These are phyloP conservation scores for Aspergillus proliferans DNA, from an alignment of 2,329 filamentous ascomycete genomes.

Conservation along the genomic window DNA sequence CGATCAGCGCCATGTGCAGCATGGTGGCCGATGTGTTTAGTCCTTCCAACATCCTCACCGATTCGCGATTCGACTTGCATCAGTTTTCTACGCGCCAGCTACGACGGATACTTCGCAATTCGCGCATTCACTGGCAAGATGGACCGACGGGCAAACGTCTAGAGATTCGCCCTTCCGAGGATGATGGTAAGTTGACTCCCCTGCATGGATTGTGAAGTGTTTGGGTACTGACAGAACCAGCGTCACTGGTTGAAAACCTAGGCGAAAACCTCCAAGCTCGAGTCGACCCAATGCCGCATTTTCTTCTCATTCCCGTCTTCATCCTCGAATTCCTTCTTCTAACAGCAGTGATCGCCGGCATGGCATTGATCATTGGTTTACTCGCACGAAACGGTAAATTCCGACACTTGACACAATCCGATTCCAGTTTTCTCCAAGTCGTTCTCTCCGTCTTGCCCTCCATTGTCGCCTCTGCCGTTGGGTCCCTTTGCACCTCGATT, in stretches of 20 bases:
- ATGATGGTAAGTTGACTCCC: conserved; percentile 18
- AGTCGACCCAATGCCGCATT: conserved; percentile 28
- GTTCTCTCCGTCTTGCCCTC: conserved; percentile 27
- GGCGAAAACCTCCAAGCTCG: conserved; percentile 18
- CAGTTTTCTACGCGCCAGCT: conserved; percentile 29
- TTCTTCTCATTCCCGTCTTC: conserved; percentile 29
- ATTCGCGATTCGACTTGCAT: conserved; percentile 23
- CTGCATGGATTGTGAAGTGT: background rate
- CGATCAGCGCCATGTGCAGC: conserved; percentile 31
- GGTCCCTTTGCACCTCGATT: conserved; percentile 27
- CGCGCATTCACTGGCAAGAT: conserved; percentile 23
- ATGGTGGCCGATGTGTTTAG: conserved; percentile 26
- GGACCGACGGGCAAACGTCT: conserved; percentile 21
- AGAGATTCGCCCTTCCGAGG: conserved; percentile 19
- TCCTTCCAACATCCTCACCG: conserved; percentile 20
- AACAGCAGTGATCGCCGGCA: conserved; percentile 24
- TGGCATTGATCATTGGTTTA: conserved; percentile 23
- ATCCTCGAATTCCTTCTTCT: conserved; percentile 28
- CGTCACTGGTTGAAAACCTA: conserved; percentile 16
- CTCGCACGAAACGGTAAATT: conserved; percentile 24
- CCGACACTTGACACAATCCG: conserved; percentile 25
- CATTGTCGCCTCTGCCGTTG: conserved; percentile 26
- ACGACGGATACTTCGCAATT: conserved; percentile 23
- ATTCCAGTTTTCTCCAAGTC: conserved; percentile 26
- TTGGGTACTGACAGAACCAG: conserved; percentile 8